Conservation (phyloP, 192 early-diverging fungal genomes). For the Coemansia sp. region DNA sequence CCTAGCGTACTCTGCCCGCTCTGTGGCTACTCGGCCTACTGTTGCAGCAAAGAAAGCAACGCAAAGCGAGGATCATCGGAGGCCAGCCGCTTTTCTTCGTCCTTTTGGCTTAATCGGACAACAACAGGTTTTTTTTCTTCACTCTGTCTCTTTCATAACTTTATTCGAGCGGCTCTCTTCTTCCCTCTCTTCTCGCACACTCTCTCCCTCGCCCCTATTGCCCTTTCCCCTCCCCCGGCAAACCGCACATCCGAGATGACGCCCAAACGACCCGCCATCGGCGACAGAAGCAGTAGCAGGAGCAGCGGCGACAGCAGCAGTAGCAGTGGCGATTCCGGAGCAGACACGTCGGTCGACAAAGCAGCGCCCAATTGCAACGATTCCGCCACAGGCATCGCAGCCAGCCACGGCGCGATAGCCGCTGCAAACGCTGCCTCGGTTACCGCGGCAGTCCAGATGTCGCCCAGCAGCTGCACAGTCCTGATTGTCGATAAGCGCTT, state of each 20-base stretch:
- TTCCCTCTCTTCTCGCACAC: background rate
- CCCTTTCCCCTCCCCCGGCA: background rate
- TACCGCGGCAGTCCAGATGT: slow-evolving; percentile 19
- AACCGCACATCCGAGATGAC: slow-evolving; percentile 11
- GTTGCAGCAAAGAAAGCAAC: background rate
- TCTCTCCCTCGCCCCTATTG: background rate
- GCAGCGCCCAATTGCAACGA: slow-evolving; percentile 10
- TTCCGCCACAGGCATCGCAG: slow-evolving; percentile 9
- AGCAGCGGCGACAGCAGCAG: slow-evolving; percentile 15
- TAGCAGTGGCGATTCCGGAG: slow-evolving; percentile 14
- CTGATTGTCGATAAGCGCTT: slow-evolving; percentile 52
- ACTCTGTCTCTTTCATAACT: slow-evolving; percentile 3
- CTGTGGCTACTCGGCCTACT: background rate
- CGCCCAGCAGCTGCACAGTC: slow-evolving; percentile 49
- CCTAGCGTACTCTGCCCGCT: background rate
- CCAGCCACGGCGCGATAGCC: background rate
- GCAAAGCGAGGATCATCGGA: background rate
- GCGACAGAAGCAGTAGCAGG: slow-evolving; percentile 7
- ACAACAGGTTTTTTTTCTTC: slow-evolving; percentile 2
- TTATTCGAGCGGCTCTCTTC: slow-evolving; percentile 6
- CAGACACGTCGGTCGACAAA: slow-evolving; percentile 9
- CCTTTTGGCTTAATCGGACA: background rate
- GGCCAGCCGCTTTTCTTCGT: slow-evolving; percentile 11
- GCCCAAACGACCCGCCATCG: slow-evolving; percentile 7
- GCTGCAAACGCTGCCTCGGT: background rate